Percentiles rank a stretch among this genome's conserved stretches.
These are phyloP conservation scores for Teunomyces kruisii DNA, from an alignment of 805 yeast species.

Conservation along the genomic window DNA sequence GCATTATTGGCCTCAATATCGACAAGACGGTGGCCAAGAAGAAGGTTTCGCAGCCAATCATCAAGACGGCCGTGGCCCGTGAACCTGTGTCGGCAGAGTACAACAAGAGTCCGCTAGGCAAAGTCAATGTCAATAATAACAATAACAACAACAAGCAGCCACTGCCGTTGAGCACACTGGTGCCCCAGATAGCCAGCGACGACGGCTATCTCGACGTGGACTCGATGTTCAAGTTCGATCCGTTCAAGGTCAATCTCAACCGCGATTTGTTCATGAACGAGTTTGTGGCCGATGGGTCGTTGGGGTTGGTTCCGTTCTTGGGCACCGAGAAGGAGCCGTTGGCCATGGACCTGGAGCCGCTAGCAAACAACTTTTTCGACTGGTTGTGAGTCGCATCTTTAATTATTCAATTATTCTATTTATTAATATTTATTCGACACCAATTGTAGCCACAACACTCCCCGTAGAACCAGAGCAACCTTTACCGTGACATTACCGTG, in stretches of 20 bases:
- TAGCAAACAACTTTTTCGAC: not conserved
- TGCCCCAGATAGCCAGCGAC: not conserved
- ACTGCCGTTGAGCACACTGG: not conserved
- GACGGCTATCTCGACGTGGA: not conserved
- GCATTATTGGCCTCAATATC: slow-evolving; percentile 56
- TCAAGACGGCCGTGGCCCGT: slow-evolving; percentile 24
- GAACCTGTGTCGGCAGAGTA: slow-evolving; percentile 10
- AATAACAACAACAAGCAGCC: not conserved
- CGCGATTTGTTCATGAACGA: slow-evolving; percentile 39
- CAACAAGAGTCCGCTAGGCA: slow-evolving; percentile 4
- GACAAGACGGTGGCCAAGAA: slow-evolving; percentile 20
- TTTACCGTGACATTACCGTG: no score
- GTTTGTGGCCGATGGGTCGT: slow-evolving; percentile 80
- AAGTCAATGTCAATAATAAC: not conserved
- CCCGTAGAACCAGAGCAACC: no score
- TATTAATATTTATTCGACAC: not conserved
- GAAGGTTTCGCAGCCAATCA: slow-evolving; percentile 18
- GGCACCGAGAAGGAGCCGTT: slow-evolving; percentile 35
- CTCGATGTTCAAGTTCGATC: slow-evolving; percentile 35
- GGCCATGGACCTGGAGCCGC: not conserved
- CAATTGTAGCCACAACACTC: no score
- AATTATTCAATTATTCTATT: not conserved
- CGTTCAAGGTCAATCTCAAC: slow-evolving; percentile 33
- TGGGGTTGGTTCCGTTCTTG: slow-evolving; percentile 70
- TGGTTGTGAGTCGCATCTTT: not conserved